These are phyloP conservation scores for Podaxis mareebaensis DNA, from an alignment of 768 basidiomycete species.

Conservation along the genomic window DNA sequence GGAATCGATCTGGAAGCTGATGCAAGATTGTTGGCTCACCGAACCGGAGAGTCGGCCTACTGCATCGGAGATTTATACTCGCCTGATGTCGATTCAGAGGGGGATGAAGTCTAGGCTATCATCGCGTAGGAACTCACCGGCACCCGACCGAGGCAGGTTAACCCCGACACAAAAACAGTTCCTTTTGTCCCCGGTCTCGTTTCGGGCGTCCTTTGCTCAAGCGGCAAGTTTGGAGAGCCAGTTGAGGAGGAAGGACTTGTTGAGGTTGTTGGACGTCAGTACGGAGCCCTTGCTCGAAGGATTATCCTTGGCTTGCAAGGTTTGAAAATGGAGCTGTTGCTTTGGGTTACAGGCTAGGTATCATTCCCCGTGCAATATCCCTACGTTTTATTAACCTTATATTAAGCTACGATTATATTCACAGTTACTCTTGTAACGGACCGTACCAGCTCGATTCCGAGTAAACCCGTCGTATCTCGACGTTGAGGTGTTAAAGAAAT, in stretches of 20 bases:
- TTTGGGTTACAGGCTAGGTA: not conserved
- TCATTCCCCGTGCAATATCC: too few species aligned
- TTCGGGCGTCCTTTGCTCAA: conserved; percentile 8
- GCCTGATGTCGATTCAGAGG: not conserved
- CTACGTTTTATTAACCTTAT: too few species aligned
- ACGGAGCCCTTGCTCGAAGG: conserved; percentile 3
- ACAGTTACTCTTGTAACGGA: too few species aligned
- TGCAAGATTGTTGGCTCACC: conserved; percentile 27
- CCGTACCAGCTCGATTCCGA: too few species aligned
- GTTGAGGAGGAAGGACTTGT: conserved; percentile 7
- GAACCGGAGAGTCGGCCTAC: conserved; percentile 23
- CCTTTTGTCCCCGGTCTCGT: conserved; percentile 3
- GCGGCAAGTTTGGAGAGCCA: conserved; percentile 5
- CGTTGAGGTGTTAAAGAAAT: not conserved
- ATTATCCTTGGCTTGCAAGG: not conserved
- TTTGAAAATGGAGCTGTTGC: not conserved
- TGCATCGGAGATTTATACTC: conserved; percentile 6
- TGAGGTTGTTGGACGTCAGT: conserved; percentile 12
- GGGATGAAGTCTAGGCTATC: not conserved
- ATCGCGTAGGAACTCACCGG: not conserved
- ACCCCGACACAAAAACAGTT: not conserved
- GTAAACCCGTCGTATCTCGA: not conserved
- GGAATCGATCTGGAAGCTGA: conserved; percentile 22
- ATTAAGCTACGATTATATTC: too few species aligned
- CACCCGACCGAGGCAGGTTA: not conserved